Percentiles rank a stretch among this genome's conserved stretches.
Conservation (phyloP, 192 early-diverging fungal species). For the Haplosporangium gracile region DNA sequence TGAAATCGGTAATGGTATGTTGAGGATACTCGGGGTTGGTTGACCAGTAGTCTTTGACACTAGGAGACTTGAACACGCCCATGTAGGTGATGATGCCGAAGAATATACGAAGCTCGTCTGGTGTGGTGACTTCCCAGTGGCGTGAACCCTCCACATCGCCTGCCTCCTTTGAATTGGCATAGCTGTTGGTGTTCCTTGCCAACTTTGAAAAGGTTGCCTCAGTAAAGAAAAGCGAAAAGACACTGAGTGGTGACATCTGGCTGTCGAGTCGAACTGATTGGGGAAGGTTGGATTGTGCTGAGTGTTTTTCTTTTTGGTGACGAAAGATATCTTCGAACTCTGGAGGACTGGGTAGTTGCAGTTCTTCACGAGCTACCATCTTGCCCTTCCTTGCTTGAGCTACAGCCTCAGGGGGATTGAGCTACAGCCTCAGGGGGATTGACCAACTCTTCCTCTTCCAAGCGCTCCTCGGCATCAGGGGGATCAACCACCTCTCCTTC, state of each 20-base stretch:
- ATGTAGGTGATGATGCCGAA: slow-evolving; percentile 38
- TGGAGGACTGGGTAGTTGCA: background rate
- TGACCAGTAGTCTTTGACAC: slow-evolving; percentile 18
- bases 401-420: too few relatives aligned
- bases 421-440: too few relatives aligned
- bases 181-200: slow-evolving; percentile 30
- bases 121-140: slow-evolving; percentile 11
- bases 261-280: background rate
- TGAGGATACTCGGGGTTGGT: background rate
- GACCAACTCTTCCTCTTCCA: too few relatives aligned
- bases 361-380: too few relatives aligned
- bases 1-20: slow-evolving; percentile 23
- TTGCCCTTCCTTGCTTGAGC: too few relatives aligned
- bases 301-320: background rate
- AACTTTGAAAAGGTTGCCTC: background rate
- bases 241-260: background rate
- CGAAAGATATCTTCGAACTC: background rate
- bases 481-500: too few relatives aligned
- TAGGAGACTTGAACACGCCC: slow-evolving; percentile 14
- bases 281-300: slow-evolving; percentile 3
- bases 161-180: slow-evolving; percentile 16
- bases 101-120: slow-evolving; percentile 20
- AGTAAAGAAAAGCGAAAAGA: slow-evolving; percentile 18
- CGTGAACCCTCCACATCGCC: slow-evolving; percentile 2
- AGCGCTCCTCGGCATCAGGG: too few relatives aligned